Evolutionary conservation across 2,329 filamentous ascomycete species (phyloP).

Genomic region (Emmonsiellopsis sp.): DNA sequence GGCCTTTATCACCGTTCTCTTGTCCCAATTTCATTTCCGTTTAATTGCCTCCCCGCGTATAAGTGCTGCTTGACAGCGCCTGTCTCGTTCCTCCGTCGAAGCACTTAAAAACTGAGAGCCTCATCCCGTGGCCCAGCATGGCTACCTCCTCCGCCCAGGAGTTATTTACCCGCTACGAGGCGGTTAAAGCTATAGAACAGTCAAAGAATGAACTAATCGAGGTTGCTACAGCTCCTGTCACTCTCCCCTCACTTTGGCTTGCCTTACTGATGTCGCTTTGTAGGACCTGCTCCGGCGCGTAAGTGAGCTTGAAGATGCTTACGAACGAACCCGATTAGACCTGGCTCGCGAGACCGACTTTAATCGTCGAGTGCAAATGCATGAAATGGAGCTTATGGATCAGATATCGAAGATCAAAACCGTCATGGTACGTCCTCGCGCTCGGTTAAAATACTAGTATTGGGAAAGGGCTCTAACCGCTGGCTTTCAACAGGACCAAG

Average conservation of each 20-base stretch:
- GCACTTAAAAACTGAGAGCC: too few relatives aligned
- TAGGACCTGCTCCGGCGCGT: constrained; percentile 40
- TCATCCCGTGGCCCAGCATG: constrained; percentile 4
- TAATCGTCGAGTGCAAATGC: constrained; percentile 39
- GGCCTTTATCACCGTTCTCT: too few relatives aligned
- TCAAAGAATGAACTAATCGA: constrained; percentile 41
- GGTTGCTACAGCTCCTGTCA: constrained; percentile 20
- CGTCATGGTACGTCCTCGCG: constrained; percentile 32
- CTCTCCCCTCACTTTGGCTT: background rate
- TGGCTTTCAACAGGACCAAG: constrained; percentile 33
- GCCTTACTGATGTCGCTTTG: background rate
- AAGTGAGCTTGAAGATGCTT: constrained; percentile 35
- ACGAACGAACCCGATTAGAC: constrained; percentile 36
- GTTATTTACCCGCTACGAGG: constrained; percentile 36
- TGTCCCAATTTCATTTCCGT: too few relatives aligned
- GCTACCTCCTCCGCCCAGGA: constrained; percentile 24
- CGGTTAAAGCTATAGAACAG: constrained; percentile 35
- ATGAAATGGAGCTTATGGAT: constrained; percentile 40
- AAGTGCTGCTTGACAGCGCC: too few relatives aligned
- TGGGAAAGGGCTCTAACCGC: background rate
- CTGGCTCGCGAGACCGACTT: constrained; percentile 40
- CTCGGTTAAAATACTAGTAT: background rate
- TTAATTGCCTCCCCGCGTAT: too few relatives aligned
- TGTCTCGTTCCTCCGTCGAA: too few relatives aligned
- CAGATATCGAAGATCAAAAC: constrained; percentile 36